phyloP scores from a whole-genome alignment of 768 basidiomycete species.

The Omphalotus guepiniiformis region DNA sequence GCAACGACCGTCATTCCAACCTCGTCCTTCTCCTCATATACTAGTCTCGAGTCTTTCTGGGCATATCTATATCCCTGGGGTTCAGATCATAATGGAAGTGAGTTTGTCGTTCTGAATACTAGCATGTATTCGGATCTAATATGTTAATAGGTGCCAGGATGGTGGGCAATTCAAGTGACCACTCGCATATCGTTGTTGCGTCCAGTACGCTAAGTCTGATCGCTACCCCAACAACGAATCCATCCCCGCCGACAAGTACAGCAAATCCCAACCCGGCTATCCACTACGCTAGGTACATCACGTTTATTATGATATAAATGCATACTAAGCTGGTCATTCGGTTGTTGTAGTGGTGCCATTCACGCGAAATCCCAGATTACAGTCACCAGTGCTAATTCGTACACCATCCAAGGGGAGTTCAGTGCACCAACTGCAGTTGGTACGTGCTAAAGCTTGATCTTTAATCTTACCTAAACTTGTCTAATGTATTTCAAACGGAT shows the following conservation, averaged over 20 bases:
- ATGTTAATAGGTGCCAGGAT: conserved; percentile 33
- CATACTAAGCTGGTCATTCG: neutral
- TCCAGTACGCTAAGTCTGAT: conserved; percentile 36
- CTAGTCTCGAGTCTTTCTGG: conserved; percentile 36
- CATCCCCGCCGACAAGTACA: conserved; percentile 34
- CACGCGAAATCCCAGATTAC: conserved; percentile 40
- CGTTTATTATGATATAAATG: neutral
- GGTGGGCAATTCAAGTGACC: conserved; percentile 37
- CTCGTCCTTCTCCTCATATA: conserved; percentile 34
- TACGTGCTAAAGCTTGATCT: neutral
- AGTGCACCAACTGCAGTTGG: conserved; percentile 34
- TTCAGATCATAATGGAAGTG: conserved; percentile 42
- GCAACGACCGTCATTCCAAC: conserved; percentile 37
- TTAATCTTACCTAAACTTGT: too few relatives aligned
- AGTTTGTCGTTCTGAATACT: conserved; percentile 9
- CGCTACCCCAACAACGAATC: conserved; percentile 36
- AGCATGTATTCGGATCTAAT: neutral
- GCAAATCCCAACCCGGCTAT: conserved; percentile 39
- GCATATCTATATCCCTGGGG: conserved; percentile 44
- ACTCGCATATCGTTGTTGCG: conserved; percentile 33
- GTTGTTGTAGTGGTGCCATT: conserved; percentile 28
- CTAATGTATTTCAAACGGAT: too few relatives aligned
- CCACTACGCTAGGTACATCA: conserved; percentile 33
- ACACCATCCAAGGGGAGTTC: conserved; percentile 40
- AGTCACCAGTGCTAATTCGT: conserved; percentile 31